A percentile compares a stretch with the other conserved stretches of the same genome.
These are phyloP conservation scores for Citrus australasica DNA, from an alignment of 345 rosid genomes.

Conservation along the genomic window DNA sequence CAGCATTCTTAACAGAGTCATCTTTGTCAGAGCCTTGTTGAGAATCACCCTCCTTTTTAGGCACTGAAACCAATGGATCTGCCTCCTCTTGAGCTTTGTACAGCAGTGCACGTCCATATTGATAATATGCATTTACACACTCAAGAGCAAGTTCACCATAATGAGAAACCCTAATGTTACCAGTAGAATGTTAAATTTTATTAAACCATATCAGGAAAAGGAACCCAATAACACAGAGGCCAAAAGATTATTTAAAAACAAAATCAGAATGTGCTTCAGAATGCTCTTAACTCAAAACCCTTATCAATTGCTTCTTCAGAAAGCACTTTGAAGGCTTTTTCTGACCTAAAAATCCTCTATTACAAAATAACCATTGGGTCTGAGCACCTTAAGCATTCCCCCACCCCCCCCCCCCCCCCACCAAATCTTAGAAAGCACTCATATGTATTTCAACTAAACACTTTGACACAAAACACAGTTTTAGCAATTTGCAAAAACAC, in stretches of 20 bases:
- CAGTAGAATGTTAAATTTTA: background rate
- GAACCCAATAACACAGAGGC: background rate
- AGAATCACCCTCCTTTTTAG: conserved; percentile 58
- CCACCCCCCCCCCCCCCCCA: too few species aligned
- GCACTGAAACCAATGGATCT: conserved; percentile 74
- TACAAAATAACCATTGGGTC: background rate
- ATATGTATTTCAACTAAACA: background rate
- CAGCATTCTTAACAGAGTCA: conserved; percentile 35
- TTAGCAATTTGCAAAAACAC: background rate
- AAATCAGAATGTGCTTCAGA: background rate
- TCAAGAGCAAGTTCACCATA: conserved; percentile 74
- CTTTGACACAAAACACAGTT: background rate
- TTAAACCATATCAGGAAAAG: background rate
- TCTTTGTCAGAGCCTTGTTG: conserved; percentile 40
- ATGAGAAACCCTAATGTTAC: conserved; percentile 50
- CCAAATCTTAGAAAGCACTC: background rate
- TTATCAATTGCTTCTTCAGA: background rate
- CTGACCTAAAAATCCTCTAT: background rate
- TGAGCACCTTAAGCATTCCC: background rate
- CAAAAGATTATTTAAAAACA: background rate
- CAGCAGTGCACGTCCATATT: conserved; percentile 74
- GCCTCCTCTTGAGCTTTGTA: conserved; percentile 92
- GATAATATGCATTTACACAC: conserved; percentile 68
- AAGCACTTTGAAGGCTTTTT: background rate
- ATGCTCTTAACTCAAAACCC: background rate